Evolutionary conservation across 1,139 yeast species (phyloP).

Genomic region (Oligophagozyma castellii): DNA sequence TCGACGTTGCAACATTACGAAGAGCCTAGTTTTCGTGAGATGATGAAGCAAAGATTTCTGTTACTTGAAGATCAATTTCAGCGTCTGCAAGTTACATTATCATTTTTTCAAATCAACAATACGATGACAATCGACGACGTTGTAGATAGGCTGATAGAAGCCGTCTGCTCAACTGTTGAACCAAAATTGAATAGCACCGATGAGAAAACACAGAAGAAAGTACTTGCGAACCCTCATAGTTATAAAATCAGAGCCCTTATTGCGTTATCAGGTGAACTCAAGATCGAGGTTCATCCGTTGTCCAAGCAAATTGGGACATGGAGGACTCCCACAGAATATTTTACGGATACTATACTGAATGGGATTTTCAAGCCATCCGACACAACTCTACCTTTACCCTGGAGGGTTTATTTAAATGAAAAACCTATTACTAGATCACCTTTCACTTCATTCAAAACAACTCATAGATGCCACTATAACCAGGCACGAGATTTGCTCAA

Average conservation of each 20-base stretch:
- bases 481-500: conserved; percentile 40
- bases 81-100: conserved; percentile 40
- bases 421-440: conserved; percentile 46
- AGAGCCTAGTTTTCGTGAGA: conserved; percentile 4
- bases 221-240: conserved; percentile 27
- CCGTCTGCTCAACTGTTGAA: conserved; percentile 3
- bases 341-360: no score
- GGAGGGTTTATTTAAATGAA: conserved; percentile 52
- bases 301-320: conserved; percentile 24
- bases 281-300: conserved; percentile 36
- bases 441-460: conserved; percentile 82
- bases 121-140: conserved; percentile 33
- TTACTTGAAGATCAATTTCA: conserved; percentile 50
- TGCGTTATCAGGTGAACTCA: conserved; percentile 19
- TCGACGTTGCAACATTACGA: no score
- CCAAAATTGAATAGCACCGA: conserved; percentile 10
- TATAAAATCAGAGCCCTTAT: conserved; percentile 46
- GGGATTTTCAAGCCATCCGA: no score
- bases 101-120: conserved; percentile 39
- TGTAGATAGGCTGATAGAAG: conserved; percentile 30
- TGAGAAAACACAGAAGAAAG: conserved; percentile 9
- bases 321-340: no score
- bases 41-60: conserved; percentile 33
- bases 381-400: conserved; percentile 25
- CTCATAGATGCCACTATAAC: conserved; percentile 50